Evolutionary conservation across 148 eudicot species (phyloP), one percentile per base, ranked within the genome.

Genomic region (Arctostaphylos glauca): DNA sequence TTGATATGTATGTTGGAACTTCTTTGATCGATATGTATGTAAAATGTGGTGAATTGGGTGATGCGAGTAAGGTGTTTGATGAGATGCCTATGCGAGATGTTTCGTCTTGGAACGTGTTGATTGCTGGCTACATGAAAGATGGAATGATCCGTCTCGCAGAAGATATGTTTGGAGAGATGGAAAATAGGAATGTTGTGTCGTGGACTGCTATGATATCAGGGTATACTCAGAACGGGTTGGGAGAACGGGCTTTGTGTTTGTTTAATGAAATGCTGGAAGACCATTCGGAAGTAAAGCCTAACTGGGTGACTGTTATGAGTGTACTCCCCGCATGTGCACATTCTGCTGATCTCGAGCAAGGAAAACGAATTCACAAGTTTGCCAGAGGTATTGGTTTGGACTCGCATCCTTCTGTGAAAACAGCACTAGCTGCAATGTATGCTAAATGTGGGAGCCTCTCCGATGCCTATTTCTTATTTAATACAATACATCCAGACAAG

Each of bases 171-270:
- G 58, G 77, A 43, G 56, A 31, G 31, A 90, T 88, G 91, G 66
- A 58, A 5, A 55, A 71, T 53, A 90, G 80, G 85, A 90, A 88
- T 81, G 86, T 90, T 54, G 86, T 90, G 49, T 82, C 92, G 19
- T 90, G 92, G 92, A 90, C 92, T 0, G 82, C 84, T n/a, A 90
- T 90, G 92, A 87, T 90, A 9, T 90, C 91, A 0, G 92, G 92
- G 48, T 90, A 87, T 81, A 73, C 91, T 15, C 92, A 90, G 82
- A 90, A 88, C 47, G 91, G 92, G 79, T 68, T 87, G 8, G 85
- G 89, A 4, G 89, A 80, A 31, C 55, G 43, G 68, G 89, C 92
- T 3, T 64, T 88, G 81, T 56, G 75, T 46, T 76, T 90, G 82
- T 90, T 90, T 77, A 80, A 90, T 25, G 86, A 88, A 77, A 88